These are phyloP conservation scores for Sphagnum magellanicum DNA, from an alignment of 228 moss, liverwort and hornwort species.

Conservation along the genomic window DNA sequence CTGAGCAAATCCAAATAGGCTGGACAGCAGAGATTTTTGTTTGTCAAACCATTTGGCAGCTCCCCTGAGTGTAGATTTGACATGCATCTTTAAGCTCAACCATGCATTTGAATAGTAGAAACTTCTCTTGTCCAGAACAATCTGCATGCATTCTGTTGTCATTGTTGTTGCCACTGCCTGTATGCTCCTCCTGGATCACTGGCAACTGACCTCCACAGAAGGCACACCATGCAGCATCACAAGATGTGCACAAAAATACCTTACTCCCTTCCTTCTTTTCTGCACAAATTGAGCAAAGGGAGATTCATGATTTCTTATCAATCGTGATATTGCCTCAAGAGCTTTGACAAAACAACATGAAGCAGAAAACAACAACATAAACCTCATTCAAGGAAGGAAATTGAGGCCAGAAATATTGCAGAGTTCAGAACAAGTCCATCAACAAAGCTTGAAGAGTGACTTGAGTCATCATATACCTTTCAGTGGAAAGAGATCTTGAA, in stretches of 20 bases:
- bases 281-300: slow-evolving; percentile 23
- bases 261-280: slow-evolving; percentile 38
- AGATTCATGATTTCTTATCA: slow-evolving; percentile 22
- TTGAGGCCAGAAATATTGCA: not conserved
- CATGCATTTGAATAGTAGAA: slow-evolving; percentile 48
- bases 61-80: slow-evolving; percentile 28
- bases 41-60: too few species aligned
- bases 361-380: slow-evolving; percentile 19
- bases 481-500: not conserved
- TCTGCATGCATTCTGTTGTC: slow-evolving; percentile 33
- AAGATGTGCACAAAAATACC: slow-evolving; percentile 54
- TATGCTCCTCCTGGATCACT: not conserved
- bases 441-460: not conserved
- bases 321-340: too few species aligned
- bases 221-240: slow-evolving; percentile 63
- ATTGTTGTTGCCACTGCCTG: slow-evolving; percentile 20
- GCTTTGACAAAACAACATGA: not conserved
- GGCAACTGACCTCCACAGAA: slow-evolving; percentile 54
- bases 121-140: slow-evolving; percentile 54
- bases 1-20: too few species aligned
- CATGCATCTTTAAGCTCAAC: slow-evolving; percentile 52
- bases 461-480: not conserved
- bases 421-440: not conserved
- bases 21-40: too few species aligned
- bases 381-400: slow-evolving; percentile 9